Base-by-base conservation (phyloP, 768 basidiomycete species). In the Cytidiella melzeri region DNA sequence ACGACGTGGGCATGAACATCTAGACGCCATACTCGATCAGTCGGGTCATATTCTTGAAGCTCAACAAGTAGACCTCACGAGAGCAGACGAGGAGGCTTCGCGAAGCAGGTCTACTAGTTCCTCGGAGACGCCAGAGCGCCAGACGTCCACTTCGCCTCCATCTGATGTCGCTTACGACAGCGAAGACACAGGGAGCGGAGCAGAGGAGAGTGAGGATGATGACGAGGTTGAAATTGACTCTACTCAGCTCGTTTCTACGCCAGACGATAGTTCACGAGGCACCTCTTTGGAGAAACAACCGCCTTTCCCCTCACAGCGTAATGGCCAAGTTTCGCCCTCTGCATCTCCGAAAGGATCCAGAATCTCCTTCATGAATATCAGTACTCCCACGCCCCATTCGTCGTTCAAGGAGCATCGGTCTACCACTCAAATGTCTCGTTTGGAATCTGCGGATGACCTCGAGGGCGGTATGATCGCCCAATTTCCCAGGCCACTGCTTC, bases 1-100 rank as follows among this genome's bases (percentile, higher is more conserved):
- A 54, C 75, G 80, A 26, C 73, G 83, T 4, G 91, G 93, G 0
- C 85, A 85, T 52, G 81, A 84, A 54, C 93, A 96, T 66, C 74
- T 97, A 19, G 88, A 94, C 63, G 89, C 86, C 3, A 90, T 97
- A 54, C 72, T 97, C 41, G 81, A 92, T 65, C 87, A 94, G 59
- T 94, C 91, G 28, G 88, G 88, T 0, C 83, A 86, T 42, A 81
- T 95, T 49, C 69, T 96, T 52, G 84, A 87, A 59, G 86, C 89
- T 1, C 94, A 95, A 59, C 83, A 87, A 41, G 73, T 76, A 1
- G 87, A 88, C 57, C 67, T 92, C 40, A 69, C 70, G 1, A 73
- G 75, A 43, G 74, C 72, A 6, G 77, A 74, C 43, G 23, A 24
- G 19, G 43, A 45, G 5, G 46, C 67, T 15, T 72, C 73, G 15